A percentile compares a stretch with the other conserved stretches of the same genome.
Evolutionary conservation across 352 stramenopile genomes (phyloP).

Genomic region (Pythium dissotocum): DNA sequence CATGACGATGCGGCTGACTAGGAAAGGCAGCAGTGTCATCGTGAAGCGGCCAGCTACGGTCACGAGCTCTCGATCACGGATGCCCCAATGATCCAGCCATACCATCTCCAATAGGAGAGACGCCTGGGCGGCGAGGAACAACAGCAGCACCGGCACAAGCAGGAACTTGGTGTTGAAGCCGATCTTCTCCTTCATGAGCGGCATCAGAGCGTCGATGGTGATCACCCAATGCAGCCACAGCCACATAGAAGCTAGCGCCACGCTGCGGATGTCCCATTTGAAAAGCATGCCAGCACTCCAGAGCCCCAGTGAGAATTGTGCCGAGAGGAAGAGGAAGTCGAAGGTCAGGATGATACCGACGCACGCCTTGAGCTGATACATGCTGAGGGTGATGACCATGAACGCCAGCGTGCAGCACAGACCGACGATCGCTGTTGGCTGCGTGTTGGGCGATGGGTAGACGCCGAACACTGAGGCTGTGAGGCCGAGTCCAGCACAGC

Average conservation of each 20-base stretch:
- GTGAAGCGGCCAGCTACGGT: constrained; percentile 1
- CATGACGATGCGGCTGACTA: constrained; percentile 8
- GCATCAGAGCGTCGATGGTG: constrained; percentile 20
- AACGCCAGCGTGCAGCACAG: constrained; percentile 19
- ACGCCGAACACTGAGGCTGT: constrained; percentile 5
- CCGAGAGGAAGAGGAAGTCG: constrained; percentile 24
- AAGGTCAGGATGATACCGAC: constrained; percentile 13
- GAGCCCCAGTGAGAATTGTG: constrained; percentile 17
- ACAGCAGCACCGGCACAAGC: neutral
- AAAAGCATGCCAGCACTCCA: constrained; percentile 14
- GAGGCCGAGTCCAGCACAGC: neutral
- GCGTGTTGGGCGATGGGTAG: neutral
- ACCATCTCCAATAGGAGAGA: neutral
- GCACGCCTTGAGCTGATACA: constrained; percentile 6
- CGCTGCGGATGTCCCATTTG: constrained; percentile 15
- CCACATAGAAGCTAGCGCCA: constrained; percentile 22
- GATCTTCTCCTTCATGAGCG: constrained; percentile 18
- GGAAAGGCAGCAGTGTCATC: constrained; percentile 13
- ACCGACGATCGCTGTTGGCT: neutral
- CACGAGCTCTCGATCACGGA: constrained; percentile 9
- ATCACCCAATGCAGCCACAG: constrained; percentile 31
- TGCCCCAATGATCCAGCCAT: neutral
- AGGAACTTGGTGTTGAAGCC: constrained; percentile 19
- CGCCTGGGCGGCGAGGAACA: constrained; percentile 6
- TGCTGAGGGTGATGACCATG: neutral